phyloP scores from a whole-genome alignment of 805 yeast genomes.

The Pichia pseudocactophila region DNA sequence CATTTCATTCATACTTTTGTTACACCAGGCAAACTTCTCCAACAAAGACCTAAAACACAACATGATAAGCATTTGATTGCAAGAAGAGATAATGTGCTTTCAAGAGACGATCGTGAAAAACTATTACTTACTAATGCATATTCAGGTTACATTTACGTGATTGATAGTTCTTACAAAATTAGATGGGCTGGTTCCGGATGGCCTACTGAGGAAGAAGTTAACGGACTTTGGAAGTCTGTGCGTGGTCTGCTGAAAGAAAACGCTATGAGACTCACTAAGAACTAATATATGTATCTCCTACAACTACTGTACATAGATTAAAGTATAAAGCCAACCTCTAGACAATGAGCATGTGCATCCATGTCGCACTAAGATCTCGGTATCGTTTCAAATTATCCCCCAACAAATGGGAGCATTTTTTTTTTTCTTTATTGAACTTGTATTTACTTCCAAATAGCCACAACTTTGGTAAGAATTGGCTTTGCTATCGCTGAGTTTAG shows the following conservation, averaged over 20 bases:
- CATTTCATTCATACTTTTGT: constrained; percentile 52
- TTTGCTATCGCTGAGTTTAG: no score
- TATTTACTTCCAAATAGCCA: neutral
- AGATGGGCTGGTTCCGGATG: constrained; percentile 91
- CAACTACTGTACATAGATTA: neutral
- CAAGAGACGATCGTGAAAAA: constrained; percentile 46
- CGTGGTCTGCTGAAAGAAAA: constrained; percentile 47
- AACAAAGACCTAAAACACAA: constrained; percentile 20
- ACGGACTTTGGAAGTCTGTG: constrained; percentile 57
- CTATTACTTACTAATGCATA: constrained; percentile 64
- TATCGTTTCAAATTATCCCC: no score
- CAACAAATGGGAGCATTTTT: neutral
- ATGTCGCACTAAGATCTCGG: no score
- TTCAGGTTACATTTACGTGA: constrained; percentile 74
- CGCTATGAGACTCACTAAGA: constrained; percentile 6
- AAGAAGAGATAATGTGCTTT: constrained; percentile 45
- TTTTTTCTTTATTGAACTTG: neutral
- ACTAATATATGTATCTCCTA: neutral
- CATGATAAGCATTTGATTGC: constrained; percentile 55
- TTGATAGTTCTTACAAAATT: constrained; percentile 66
- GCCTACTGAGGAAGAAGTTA: constrained; percentile 58
- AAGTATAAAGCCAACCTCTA: no score
- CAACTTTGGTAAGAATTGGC: no score
- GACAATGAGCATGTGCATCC: no score
- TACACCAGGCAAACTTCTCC: constrained; percentile 30